Conservation (phyloP, 129 eudicot species). For the Ambrosia trifida region DNA sequence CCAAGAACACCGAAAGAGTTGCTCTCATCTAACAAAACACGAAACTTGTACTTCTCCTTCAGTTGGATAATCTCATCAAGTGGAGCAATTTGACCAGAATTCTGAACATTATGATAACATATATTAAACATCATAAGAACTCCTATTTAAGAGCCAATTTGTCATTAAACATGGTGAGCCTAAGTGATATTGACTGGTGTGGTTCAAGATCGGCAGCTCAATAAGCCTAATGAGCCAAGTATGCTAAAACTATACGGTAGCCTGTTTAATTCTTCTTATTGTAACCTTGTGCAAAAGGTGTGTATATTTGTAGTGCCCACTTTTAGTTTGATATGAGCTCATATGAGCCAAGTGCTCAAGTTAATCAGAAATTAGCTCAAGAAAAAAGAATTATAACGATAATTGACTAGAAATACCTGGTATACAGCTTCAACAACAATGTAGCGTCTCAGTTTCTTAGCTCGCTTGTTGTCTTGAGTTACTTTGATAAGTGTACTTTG, state of each 20-base stretch:
- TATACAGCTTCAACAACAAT: conserved; percentile 91
- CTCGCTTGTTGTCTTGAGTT: conserved; percentile 69
- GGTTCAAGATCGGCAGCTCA: conserved; percentile 12
- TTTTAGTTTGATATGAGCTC: neutral
- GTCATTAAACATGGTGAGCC: conserved; percentile 14
- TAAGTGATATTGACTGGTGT: neutral
- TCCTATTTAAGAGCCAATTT: neutral
- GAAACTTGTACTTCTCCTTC: conserved; percentile 85
- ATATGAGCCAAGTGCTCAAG: conserved; percentile 15
- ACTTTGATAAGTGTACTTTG: conserved; percentile 68
- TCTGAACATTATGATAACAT: conserved; percentile 47
- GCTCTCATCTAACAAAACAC: conserved; percentile 87
- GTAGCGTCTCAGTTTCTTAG: conserved; percentile 89
- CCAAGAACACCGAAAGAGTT: conserved; percentile 96
- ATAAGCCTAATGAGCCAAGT: conserved; percentile 16
- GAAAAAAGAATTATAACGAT: neutral
- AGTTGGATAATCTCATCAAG: conserved; percentile 84
- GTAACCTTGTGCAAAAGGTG: neutral
- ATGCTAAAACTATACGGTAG: conserved; percentile 9
- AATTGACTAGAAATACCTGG: conserved; percentile 57
- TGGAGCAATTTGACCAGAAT: conserved; percentile 94
- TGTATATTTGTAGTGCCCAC: neutral
- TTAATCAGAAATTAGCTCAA: neutral
- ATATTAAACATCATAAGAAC: conserved; percentile 17
- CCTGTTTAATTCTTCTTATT: conserved; percentile 10